These are phyloP conservation scores for Pichia sp. DNA, from an alignment of 1,139 yeast species.

Conservation along the genomic window DNA sequence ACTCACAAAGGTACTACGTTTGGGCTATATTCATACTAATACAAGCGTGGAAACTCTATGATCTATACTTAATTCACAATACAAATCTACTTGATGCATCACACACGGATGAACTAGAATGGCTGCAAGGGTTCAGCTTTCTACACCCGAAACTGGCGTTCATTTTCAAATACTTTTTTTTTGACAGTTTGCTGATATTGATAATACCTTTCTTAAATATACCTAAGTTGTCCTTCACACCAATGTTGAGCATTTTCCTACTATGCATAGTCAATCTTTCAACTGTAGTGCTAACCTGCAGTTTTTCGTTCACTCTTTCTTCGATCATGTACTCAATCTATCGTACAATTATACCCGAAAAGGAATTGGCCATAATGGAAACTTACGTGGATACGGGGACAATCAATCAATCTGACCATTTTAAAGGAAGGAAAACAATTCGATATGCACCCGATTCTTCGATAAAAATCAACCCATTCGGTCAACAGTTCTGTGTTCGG, in stretches of 20 bases:
- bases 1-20: conserved; percentile 70
- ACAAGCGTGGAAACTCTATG: conserved; percentile 81
- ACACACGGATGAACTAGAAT: conserved; percentile 10
- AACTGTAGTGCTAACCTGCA: conserved; percentile 44
- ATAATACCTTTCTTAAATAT: conserved; percentile 67
- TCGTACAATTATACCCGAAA: conserved; percentile 42
- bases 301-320: conserved; percentile 37
- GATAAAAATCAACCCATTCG: conserved; percentile 76
- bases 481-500: conserved; percentile 60
- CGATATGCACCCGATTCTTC: conserved; percentile 90
- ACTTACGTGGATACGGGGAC: conserved; percentile 42
- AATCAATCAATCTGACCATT: conserved; percentile 64
- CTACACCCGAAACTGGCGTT: conserved; percentile 54
- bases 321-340: conserved; percentile 41
- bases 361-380: conserved; percentile 70
- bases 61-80: conserved; percentile 45
- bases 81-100: conserved; percentile 25
- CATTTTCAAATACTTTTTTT: conserved; percentile 61
- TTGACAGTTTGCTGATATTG: conserved; percentile 71
- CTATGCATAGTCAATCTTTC: conserved; percentile 36
- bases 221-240: conserved; percentile 41
- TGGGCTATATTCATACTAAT: conserved; percentile 63
- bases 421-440: conserved; percentile 80
- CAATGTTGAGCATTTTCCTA: conserved; percentile 47
- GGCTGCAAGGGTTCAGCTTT: conserved; percentile 30